A percentile compares a stretch with the other conserved stretches of the same genome.
Evolutionary conservation across 352 stramenopile species (phyloP).

Genomic region (Peronospora farinosa): DNA sequence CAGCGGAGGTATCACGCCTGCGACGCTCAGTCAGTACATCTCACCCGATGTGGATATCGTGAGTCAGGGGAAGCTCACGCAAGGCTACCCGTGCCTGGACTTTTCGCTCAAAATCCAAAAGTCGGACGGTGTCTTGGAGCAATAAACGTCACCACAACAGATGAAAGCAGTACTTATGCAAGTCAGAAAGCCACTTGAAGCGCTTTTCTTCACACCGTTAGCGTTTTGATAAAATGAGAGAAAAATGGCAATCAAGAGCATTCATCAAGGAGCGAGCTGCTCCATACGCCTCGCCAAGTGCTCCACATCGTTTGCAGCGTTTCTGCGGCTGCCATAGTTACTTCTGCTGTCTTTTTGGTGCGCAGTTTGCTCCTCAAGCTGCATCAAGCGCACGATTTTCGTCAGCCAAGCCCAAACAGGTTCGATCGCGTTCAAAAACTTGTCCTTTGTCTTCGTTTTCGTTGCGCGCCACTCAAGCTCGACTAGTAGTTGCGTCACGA

Average conservation of each 20-base stretch:
- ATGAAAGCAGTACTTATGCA: not conserved
- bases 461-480: constrained; percentile 49
- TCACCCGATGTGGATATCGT: constrained; percentile 94
- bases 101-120: constrained; percentile 97
- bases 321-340: constrained; percentile 5
- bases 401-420: constrained; percentile 39
- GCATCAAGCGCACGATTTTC: constrained; percentile 54
- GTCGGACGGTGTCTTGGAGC: constrained; percentile 49
- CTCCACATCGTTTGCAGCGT: constrained; percentile 23
- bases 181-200: not conserved
- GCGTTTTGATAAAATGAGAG: constrained; percentile 10
- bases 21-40: constrained; percentile 91
- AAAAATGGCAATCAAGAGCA: constrained; percentile 2
- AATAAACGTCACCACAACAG: constrained; percentile 14
- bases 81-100: constrained; percentile 94
- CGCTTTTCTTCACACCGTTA: constrained; percentile 4
- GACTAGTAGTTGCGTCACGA: constrained; percentile 38
- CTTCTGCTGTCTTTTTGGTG: constrained; percentile 20
- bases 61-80: constrained; percentile 95
- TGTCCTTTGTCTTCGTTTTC: constrained; percentile 24
- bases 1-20: constrained; percentile 95
- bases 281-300: constrained; percentile 24
- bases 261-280: constrained; percentile 12
- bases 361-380: constrained; percentile 30
- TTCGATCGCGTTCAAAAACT: constrained; percentile 21